Conservation (phyloP, 257 asterid species). For the Pogostemon cablin region DNA sequence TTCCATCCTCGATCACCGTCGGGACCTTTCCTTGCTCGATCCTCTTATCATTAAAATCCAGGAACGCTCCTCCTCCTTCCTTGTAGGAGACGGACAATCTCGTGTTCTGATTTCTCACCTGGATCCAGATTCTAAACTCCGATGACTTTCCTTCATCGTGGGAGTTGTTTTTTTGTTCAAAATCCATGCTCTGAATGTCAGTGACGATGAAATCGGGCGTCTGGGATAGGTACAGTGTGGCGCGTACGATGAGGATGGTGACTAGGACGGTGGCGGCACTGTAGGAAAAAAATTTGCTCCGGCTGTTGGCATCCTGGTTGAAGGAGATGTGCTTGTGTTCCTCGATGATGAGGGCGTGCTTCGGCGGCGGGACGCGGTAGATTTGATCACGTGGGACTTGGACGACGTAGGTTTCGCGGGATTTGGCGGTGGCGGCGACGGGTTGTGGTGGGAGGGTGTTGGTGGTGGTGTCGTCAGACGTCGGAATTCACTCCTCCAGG, state of each 20-base stretch:
- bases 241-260: constrained; percentile 27
- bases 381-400: constrained; percentile 74
- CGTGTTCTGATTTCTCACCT: constrained; percentile 40
- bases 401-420: constrained; percentile 60
- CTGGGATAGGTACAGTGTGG: constrained; percentile 45
- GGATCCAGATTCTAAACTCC: constrained; percentile 36
- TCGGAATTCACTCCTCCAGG: constrained; percentile 70
- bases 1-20: not conserved
- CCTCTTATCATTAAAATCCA: constrained; percentile 37
- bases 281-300: constrained; percentile 32
- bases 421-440: constrained; percentile 17
- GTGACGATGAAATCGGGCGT: constrained; percentile 49
- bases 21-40: constrained; percentile 48
- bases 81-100: constrained; percentile 39
- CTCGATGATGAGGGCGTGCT: constrained; percentile 62
- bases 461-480: constrained; percentile 28
- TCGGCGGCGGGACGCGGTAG: constrained; percentile 80
- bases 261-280: constrained; percentile 29
- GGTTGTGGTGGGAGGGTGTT: not conserved
- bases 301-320: not conserved
- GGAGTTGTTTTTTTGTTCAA: not conserved
- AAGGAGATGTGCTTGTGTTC: constrained; percentile 30
- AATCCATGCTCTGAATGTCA: constrained; percentile 32
- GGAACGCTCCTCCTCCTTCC: constrained; percentile 35
- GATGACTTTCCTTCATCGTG: constrained; percentile 4